Conservation (phyloP, 23 red algal genomes). For the Gracilaria gracilis region DNA sequence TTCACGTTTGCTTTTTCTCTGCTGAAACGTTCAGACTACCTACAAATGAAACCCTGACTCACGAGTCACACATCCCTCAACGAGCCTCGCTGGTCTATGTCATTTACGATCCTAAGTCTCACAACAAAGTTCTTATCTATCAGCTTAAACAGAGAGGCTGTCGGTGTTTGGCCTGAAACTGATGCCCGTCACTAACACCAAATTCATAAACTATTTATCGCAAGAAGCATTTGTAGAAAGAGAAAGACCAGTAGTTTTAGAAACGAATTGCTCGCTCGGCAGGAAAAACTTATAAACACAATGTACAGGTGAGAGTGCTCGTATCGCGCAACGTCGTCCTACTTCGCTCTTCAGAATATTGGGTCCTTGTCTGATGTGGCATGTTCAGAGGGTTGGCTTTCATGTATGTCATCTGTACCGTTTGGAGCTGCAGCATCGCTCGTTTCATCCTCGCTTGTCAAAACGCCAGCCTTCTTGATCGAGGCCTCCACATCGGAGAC, state of each 20-base stretch:
- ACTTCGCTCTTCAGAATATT: neutral
- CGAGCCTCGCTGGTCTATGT: neutral
- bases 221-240: too few species aligned
- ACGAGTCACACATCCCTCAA: neutral
- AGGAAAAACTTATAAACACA: neutral
- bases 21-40: constrained; percentile 37
- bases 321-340: neutral
- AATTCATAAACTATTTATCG: too few species aligned
- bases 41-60: constrained; percentile 18
- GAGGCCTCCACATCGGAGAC: constrained; percentile 30
- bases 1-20: constrained; percentile 21
- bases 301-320: neutral
- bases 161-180: too few species aligned
- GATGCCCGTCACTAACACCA: too few species aligned
- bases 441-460: neutral
- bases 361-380: neutral
- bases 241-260: too few species aligned
- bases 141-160: too few species aligned
- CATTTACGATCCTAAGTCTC: too few species aligned
- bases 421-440: constrained; percentile 1
- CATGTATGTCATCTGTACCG: neutral
- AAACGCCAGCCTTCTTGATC: neutral
- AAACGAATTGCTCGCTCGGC: too few species aligned
- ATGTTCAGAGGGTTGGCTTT: neutral
- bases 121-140: too few species aligned